phyloP scores from a whole-genome alignment of 2,329 filamentous ascomycete species.

The Calonectria multiphialidica region DNA sequence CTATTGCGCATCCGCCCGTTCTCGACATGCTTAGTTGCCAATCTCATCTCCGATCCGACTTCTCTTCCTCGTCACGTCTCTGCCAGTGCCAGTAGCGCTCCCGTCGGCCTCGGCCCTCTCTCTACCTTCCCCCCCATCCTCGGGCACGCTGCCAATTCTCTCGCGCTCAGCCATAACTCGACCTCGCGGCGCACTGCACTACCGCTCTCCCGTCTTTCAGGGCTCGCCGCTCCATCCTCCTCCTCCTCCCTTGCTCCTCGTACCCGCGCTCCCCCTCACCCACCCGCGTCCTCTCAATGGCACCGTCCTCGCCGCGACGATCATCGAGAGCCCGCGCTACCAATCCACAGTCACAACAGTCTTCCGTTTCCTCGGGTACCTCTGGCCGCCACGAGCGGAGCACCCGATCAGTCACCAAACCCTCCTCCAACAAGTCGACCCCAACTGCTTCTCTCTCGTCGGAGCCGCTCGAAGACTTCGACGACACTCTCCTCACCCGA shows the following conservation, averaged over 20 bases:
- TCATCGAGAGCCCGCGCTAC: slow-evolving; percentile 90
- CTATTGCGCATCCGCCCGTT: slow-evolving; percentile 30
- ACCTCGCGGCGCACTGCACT: slow-evolving; percentile 13
- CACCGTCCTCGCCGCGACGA: slow-evolving; percentile 80
- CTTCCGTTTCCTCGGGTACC: slow-evolving; percentile 83
- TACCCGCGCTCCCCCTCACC: slow-evolving; percentile 44
- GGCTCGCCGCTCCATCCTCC: slow-evolving; percentile 14
- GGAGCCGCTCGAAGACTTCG: slow-evolving; percentile 74
- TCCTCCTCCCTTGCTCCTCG: slow-evolving; percentile 23
- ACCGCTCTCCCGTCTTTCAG: slow-evolving; percentile 13
- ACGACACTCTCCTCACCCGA: slow-evolving; percentile 80
- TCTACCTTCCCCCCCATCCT: slow-evolving; percentile 25
- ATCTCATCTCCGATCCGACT: slow-evolving; percentile 38
- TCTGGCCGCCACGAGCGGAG: slow-evolving; percentile 82
- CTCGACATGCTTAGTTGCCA: slow-evolving; percentile 46
- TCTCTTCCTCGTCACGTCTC: slow-evolving; percentile 35
- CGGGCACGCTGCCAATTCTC: slow-evolving; percentile 36
- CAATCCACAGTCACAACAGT: slow-evolving; percentile 81
- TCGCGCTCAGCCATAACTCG: slow-evolving; percentile 20
- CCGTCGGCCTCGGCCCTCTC: slow-evolving; percentile 33
- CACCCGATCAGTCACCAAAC: slow-evolving; percentile 79
- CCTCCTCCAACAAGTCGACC: slow-evolving; percentile 80
- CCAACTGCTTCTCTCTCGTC: slow-evolving; percentile 81
- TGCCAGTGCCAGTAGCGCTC: slow-evolving; percentile 38
- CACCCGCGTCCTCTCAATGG: slow-evolving; percentile 59